These are phyloP conservation scores for Diaporthe vexans DNA, from an alignment of 2,329 filamentous ascomycete genomes.

Conservation along the genomic window DNA sequence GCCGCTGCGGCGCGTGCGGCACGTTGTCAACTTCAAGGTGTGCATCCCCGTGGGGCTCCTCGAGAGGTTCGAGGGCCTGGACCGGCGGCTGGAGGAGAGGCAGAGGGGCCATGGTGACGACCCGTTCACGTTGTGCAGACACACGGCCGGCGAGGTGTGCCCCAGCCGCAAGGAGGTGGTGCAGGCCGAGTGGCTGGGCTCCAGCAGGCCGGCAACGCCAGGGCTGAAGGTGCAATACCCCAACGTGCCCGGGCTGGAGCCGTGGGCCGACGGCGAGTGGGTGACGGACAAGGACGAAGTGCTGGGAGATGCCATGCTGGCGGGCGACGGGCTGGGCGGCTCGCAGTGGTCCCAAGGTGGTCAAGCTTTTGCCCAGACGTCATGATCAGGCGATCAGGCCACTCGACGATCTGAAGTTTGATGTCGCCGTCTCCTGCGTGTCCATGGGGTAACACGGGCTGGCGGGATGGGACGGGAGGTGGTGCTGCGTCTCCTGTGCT, in stretches of 20 bases:
- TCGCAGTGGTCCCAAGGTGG: conserved; percentile 20
- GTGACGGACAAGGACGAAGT: conserved; percentile 19
- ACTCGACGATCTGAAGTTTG: conserved; percentile 25
- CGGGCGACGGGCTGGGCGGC: conserved; percentile 16
- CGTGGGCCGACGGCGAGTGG: conserved; percentile 34
- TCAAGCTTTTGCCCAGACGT: conserved; percentile 32
- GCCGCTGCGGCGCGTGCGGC: conserved; percentile 30
- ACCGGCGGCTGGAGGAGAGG: conserved; percentile 19
- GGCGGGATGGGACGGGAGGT: conserved; percentile 20
- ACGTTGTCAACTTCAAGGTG: conserved; percentile 39
- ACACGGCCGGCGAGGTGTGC: conserved; percentile 41
- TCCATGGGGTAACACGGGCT: not conserved
- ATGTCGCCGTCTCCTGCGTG: not conserved
- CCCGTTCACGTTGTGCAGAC: conserved; percentile 38
- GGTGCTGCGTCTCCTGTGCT: not conserved
- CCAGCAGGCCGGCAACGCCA: conserved; percentile 38
- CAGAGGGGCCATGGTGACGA: not conserved
- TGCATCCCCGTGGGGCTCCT: conserved; percentile 40
- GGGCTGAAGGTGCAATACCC: conserved; percentile 29
- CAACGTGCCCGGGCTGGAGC: conserved; percentile 38
- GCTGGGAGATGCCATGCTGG: conserved; percentile 26
- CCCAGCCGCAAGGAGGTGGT: conserved; percentile 40
- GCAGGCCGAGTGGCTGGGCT: conserved; percentile 38
- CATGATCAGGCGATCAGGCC: conserved; percentile 30
- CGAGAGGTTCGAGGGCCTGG: conserved; percentile 35